phyloP scores from a whole-genome alignment of 2,329 filamentous ascomycete species.

The Pseudocercospora cruenta region DNA sequence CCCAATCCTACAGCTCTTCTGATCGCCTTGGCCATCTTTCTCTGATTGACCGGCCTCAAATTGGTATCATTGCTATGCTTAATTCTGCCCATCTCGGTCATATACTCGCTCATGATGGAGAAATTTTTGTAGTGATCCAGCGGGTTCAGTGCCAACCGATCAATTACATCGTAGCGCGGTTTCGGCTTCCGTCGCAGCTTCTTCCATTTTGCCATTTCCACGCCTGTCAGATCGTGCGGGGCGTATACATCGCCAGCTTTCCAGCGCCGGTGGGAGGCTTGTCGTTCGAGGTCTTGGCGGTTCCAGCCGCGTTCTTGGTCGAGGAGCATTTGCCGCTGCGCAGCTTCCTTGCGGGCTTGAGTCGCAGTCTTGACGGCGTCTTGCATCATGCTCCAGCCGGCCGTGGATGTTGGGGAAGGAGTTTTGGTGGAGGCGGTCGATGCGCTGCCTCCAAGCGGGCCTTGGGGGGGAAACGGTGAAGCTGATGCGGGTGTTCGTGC shows the following conservation, averaged over 20 bases:
- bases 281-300: conserved; percentile 58
- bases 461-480: not conserved
- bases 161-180: conserved; percentile 67
- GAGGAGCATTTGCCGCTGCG: conserved; percentile 19
- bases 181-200: conserved; percentile 56
- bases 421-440: not conserved
- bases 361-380: conserved; percentile 8
- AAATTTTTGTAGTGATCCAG: conserved; percentile 94
- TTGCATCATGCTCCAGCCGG: conserved; percentile 6
- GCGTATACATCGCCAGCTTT: conserved; percentile 82
- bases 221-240: conserved; percentile 79
- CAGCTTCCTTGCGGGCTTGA: conserved; percentile 4
- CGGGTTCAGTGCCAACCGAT: conserved; percentile 78
- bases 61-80: conserved; percentile 75
- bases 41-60: conserved; percentile 84
- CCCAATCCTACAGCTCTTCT: conserved; percentile 86
- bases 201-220: conserved; percentile 82
- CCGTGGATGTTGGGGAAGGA: not conserved
- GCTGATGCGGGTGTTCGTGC: not conserved
- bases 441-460: not conserved
- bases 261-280: conserved; percentile 70
- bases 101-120: conserved; percentile 85
- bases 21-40: conserved; percentile 90
- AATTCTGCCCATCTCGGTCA: conserved; percentile 83
- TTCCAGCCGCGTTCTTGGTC: conserved; percentile 35